Evolutionary conservation across 75 land plant genomes (phyloP).

Genomic region (Pinus albicaulis): DNA sequence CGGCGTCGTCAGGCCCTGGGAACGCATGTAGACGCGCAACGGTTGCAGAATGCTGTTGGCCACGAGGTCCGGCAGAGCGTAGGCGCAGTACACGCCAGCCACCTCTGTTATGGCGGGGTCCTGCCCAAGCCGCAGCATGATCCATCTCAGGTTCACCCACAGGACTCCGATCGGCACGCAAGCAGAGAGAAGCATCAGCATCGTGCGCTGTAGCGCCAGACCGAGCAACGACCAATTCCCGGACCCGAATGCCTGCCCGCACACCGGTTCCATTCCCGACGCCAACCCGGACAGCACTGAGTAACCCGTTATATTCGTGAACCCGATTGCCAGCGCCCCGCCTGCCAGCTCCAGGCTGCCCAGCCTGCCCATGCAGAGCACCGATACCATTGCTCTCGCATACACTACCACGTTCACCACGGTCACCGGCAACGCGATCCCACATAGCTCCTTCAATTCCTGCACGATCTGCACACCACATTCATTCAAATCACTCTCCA

Average conservation of each 20-base stretch:
- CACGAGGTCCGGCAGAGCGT: slow-evolving; percentile 61
- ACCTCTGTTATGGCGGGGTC: slow-evolving; percentile 40
- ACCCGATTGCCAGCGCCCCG: slow-evolving; percentile 79
- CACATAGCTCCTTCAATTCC: slow-evolving; percentile 46
- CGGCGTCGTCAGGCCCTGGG: slow-evolving; percentile 48
- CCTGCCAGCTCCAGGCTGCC: slow-evolving; percentile 85
- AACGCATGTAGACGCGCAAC: slow-evolving; percentile 56
- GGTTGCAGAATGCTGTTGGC: slow-evolving; percentile 72
- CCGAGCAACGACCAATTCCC: slow-evolving; percentile 34
- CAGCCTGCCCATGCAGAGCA: slow-evolving; percentile 69
- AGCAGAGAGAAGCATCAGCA: slow-evolving; percentile 53
- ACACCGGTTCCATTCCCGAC: slow-evolving; percentile 77
- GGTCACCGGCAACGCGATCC: slow-evolving; percentile 46
- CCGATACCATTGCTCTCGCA: slow-evolving; percentile 57
- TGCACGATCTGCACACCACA: slow-evolving; percentile 13
- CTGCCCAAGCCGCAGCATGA: slow-evolving; percentile 49
- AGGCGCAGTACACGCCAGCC: slow-evolving; percentile 54
- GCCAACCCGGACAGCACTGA: slow-evolving; percentile 73
- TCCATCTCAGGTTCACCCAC: slow-evolving; percentile 55
- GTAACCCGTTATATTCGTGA: slow-evolving; percentile 93
- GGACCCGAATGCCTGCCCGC: slow-evolving; percentile 76
- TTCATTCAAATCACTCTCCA: no score
- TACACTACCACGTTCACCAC: slow-evolving; percentile 52
- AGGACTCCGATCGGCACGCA: slow-evolving; percentile 47
- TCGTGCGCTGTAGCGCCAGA: slow-evolving; percentile 53